Conservation (phyloP, 495 filamentous ascomycete genomes). For the Neurospora terricola region DNA sequence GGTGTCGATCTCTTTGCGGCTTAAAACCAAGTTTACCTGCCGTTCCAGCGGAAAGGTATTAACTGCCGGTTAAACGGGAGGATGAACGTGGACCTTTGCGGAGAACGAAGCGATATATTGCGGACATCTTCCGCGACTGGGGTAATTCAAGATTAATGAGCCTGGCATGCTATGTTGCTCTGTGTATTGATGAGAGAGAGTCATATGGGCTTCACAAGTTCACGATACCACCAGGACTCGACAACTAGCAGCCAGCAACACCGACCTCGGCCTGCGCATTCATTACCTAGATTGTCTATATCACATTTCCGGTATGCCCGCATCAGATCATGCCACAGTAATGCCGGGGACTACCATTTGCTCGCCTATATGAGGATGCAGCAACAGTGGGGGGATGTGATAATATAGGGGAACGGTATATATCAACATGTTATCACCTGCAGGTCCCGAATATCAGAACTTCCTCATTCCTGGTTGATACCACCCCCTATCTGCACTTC, state of each 20-base stretch:
- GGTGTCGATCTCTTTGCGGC: background rate
- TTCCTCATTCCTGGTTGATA: background rate
- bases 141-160: background rate
- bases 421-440: background rate
- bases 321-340: background rate
- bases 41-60: background rate
- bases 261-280: background rate
- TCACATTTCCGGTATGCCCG: background rate
- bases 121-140: background rate
- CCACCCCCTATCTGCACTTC: background rate
- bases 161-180: background rate
- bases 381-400: background rate
- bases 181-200: background rate
- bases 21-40: background rate
- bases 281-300: background rate
- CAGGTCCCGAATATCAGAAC: background rate
- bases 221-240: background rate
- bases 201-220: background rate
- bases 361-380: background rate
- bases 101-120: background rate
- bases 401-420: background rate
- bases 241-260: background rate
- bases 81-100: background rate
- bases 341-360: background rate
- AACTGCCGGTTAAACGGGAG: background rate